Conservation (phyloP, 2,329 filamentous ascomycete species). For the Calonectria fujianensis region DNA sequence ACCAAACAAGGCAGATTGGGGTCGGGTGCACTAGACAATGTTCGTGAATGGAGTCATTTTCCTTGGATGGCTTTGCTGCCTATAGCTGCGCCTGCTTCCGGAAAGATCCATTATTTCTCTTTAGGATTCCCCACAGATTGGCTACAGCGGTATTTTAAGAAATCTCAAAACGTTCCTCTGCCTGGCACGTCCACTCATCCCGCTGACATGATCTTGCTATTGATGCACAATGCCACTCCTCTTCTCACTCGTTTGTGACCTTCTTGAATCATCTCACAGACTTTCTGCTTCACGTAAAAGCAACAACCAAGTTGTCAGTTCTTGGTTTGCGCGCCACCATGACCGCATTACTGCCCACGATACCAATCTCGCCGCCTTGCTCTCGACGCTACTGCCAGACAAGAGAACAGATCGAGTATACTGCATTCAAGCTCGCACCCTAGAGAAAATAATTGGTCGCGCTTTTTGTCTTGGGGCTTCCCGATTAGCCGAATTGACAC, state of each 20-base stretch:
- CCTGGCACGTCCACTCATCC: not conserved
- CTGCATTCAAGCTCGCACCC: constrained; percentile 75
- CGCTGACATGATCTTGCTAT: constrained; percentile 36
- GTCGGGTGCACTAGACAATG: not conserved
- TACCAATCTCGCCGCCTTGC: constrained; percentile 77
- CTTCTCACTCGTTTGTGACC: constrained; percentile 83
- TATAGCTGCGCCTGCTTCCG: constrained; percentile 1
- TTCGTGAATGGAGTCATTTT: constrained; percentile 36
- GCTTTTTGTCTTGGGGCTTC: constrained; percentile 79
- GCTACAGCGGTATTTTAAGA: constrained; percentile 11
- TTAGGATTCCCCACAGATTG: not conserved
- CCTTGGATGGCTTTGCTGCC: constrained; percentile 40
- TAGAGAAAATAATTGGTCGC: constrained; percentile 81
- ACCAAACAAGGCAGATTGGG: constrained; percentile 29
- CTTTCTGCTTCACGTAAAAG: constrained; percentile 59
- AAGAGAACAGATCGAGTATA: constrained; percentile 87
- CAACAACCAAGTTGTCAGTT: constrained; percentile 64
- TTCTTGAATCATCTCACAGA: constrained; percentile 81
- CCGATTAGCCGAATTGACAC: constrained; percentile 76
- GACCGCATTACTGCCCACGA: constrained; percentile 73
- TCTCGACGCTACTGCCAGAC: constrained; percentile 86
- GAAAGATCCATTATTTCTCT: constrained; percentile 14
- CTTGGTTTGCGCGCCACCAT: constrained; percentile 83
- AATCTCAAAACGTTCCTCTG: constrained; percentile 20
- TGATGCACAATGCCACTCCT: constrained; percentile 74